Evolutionary conservation across 768 basidiomycete species (phyloP).

Genomic region (Hygrocybe punicea): DNA sequence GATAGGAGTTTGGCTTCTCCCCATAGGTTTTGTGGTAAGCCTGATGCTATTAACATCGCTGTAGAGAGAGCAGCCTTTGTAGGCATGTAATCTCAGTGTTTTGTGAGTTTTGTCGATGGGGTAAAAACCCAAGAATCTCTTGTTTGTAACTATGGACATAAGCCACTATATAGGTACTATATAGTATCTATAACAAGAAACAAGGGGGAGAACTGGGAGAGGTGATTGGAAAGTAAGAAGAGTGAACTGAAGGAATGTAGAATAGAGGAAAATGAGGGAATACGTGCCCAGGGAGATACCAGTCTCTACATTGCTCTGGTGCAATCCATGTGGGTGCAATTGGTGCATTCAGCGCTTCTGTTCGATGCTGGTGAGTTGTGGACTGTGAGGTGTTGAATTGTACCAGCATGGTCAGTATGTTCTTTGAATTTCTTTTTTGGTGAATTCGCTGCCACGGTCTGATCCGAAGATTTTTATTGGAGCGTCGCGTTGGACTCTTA

Average conservation of each 20-base stretch:
- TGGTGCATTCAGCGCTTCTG: constrained; percentile 28
- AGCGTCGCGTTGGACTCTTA: constrained; percentile 22
- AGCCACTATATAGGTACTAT: no score
- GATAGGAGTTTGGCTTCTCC: constrained; percentile 34
- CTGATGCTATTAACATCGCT: constrained; percentile 20
- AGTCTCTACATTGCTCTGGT: constrained; percentile 31
- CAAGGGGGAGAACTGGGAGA: no score
- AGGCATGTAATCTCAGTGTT: no score
- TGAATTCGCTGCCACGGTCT: constrained; percentile 24
- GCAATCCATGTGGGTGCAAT: constrained; percentile 24
- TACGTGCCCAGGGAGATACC: no score
- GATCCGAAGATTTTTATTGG: constrained; percentile 26
- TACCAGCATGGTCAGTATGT: constrained; percentile 25
- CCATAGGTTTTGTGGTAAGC: constrained; percentile 31
- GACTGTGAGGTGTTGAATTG: constrained; percentile 30
- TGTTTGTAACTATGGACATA: no score
- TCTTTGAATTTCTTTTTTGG: constrained; percentile 15
- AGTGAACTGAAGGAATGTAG: no score
- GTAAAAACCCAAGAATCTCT: no score
- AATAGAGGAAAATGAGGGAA: no score
- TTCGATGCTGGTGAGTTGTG: constrained; percentile 35
- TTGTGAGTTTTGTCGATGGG: no score
- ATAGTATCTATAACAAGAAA: no score
- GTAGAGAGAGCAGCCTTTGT: no score
- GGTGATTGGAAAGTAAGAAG: no score